Evolutionary conservation across 345 rosid species (phyloP), one percentile per base, ranked within the genome.

Genomic region (Erucastrum elatum): DNA sequence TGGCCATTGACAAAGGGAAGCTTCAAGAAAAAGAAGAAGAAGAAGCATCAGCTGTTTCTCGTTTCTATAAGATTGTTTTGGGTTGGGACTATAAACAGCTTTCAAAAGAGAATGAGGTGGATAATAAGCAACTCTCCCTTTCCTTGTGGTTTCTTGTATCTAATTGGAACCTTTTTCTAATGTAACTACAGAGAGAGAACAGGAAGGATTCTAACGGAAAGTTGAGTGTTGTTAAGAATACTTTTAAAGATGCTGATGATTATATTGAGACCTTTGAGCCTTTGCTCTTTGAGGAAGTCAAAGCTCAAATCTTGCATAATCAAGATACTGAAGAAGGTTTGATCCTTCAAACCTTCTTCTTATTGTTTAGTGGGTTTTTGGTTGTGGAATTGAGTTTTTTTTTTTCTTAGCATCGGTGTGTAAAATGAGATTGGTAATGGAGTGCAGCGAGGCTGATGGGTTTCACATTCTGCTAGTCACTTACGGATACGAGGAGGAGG

Each of bases 251-350:
- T 70, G 87, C 85, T 31, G 95, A 88, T 77, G 98, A 94, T 77
- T 92, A 94, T 69, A 82, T 94, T 26, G 84, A 88, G 34, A 91
- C 95, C 69, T 88, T 88, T 77, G 98, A 94, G 85, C 95, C 95
- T 1, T 88, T 94, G 31, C 84, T 94, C 64, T 89, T 94, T 31
- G 98, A 94, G 80, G 98, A 94, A 86, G 93, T 90, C 29, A 94
- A 90, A 82, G 92, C 98, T 84, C 96, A 91, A 53, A 88, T 91
- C 77, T 82, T 87, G 75, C 98, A 89, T 77, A 90, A 73, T 69
- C 88, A 84, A 65, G 95, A 92, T 44, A 87, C 78, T 6, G 95
- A 90, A 83, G 92, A 92, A 88, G 95, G 97, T 90, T 66, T 67
- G 68, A 74, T 70, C 30, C 27, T 12, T 63, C 60, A 21, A 21